Conservation (phyloP, 768 basidiomycete species). For the Calocera cornea region DNA sequence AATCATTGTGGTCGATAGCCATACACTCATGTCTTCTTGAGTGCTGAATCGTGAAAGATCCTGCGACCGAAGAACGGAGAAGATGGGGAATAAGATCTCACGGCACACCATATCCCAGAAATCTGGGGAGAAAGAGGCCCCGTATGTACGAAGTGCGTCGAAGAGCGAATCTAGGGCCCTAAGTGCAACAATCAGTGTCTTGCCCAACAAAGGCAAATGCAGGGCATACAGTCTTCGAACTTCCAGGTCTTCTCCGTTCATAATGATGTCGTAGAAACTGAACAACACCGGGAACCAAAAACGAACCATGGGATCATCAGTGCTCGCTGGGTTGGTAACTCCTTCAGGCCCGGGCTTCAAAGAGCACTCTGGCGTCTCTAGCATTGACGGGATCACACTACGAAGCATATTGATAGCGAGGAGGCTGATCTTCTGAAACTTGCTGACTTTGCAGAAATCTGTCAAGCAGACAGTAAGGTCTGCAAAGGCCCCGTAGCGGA, state of each 20-base stretch:
- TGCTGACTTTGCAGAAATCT: conserved; percentile 98
- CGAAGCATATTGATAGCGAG: conserved; percentile 94
- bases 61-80: conserved; percentile 84
- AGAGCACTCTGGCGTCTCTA: conserved; percentile 60
- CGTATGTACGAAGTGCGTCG: conserved; percentile 81
- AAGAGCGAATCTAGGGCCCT: conserved; percentile 97
- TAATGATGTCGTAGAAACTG: conserved; percentile 98
- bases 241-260: conserved; percentile 98
- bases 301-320: conserved; percentile 79
- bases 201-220: not conserved
- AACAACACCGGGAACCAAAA: conserved; percentile 96
- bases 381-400: conserved; percentile 83
- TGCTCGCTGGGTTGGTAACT: conserved; percentile 19
- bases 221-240: conserved; percentile 77
- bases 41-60: conserved; percentile 87
- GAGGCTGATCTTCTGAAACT: conserved; percentile 95
- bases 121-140: conserved; percentile 66
- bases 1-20: conserved; percentile 98
- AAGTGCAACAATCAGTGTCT: conserved; percentile 11
- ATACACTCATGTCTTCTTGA: conserved; percentile 98
- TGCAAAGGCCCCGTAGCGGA: conserved; percentile 86
- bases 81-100: conserved; percentile 95
- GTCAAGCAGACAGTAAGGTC: conserved; percentile 95
- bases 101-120: conserved; percentile 99
- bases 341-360: conserved; percentile 13